These are phyloP conservation scores for Trichoderma oligosporum DNA, from an alignment of 2,329 filamentous ascomycete species.

Conservation along the genomic window DNA sequence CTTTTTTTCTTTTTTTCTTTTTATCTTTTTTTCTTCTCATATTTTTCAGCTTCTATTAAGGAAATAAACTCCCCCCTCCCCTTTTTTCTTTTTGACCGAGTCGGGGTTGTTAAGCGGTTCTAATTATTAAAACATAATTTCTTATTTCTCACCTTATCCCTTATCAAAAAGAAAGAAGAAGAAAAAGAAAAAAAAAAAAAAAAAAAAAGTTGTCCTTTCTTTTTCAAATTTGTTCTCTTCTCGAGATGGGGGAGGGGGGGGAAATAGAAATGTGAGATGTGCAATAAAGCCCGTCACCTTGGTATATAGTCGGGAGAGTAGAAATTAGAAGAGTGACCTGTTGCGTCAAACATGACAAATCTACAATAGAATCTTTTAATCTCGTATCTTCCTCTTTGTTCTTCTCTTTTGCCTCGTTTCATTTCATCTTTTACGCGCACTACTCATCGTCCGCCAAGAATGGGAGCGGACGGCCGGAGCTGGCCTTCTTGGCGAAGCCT, in stretches of 20 bases:
- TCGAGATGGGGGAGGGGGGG: neutral
- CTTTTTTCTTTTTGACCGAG: neutral
- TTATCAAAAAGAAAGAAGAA: neutral
- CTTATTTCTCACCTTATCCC: neutral
- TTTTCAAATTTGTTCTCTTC: conserved; percentile 1
- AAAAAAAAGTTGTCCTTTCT: neutral
- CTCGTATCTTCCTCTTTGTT: neutral
- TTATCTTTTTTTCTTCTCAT: neutral
- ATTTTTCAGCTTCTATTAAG: too few species aligned
- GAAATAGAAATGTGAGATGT: neutral
- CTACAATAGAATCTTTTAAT: conserved; percentile 22
- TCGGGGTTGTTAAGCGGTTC: neutral
- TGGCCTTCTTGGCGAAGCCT: conserved; percentile 18
- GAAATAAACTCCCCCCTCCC: too few species aligned
- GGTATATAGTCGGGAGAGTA: conserved; percentile 59
- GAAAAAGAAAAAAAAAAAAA: neutral
- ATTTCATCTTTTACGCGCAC: neutral
- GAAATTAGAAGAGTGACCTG: conserved; percentile 51
- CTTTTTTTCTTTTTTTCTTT: neutral
- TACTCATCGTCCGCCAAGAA: conserved; percentile 12
- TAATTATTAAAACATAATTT: neutral
- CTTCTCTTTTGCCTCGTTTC: too few species aligned
- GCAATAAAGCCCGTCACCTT: conserved; percentile 51
- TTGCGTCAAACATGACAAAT: conserved; percentile 53
- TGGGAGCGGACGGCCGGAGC: conserved; percentile 21